Evolutionary conservation across 31 red algal species (phyloP), one percentile per base, ranked within the genome.

Genomic region (Odonthalia washingtoniensis): DNA sequence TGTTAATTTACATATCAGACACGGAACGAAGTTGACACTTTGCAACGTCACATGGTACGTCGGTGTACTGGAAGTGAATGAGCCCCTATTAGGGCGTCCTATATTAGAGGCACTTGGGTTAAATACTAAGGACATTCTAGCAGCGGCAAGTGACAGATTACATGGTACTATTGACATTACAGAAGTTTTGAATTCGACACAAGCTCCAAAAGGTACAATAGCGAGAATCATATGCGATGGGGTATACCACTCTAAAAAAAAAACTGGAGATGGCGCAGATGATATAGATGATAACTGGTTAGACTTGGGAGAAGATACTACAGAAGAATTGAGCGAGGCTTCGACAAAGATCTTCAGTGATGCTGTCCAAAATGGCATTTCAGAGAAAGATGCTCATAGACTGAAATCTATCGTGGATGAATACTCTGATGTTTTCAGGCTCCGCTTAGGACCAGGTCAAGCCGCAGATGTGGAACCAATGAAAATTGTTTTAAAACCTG

Each of bases 391-490:
- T 21, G 9, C 21, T 9, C 12, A 14, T 9, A 9, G 21, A 21
- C 49, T 57, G 9, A 9, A 21, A 14, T 14, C 9, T 9, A 9
- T 57, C 49, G 21, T 21, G 9, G 49, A 57, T 9, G 49, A 57
- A 21, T 57, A 14, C 42, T 4, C 3, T 40, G 72, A 76, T 43
- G 72, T 76, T 33, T 43, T 76, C 39, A 28, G 72, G 4, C 17
- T 76, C 5, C 39, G 72, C 42, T 38, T 76, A 12, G 72, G 72
- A 40, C 17, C 17, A 12, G 72, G 36, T 41, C 78, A 49, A 14
- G 26, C 53, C 12, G 78, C 61, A 32, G 39, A 82, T 12, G 17
- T 82, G 57, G 78, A 82, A 31, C 24, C 78, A 17, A 82, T 82
- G 78, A 82, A 0, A 52, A 6, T 68, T 16, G 57, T 18, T 17